Base-by-base conservation (phyloP, 805 yeast species). In the Candida xiaguanensis region DNA sequence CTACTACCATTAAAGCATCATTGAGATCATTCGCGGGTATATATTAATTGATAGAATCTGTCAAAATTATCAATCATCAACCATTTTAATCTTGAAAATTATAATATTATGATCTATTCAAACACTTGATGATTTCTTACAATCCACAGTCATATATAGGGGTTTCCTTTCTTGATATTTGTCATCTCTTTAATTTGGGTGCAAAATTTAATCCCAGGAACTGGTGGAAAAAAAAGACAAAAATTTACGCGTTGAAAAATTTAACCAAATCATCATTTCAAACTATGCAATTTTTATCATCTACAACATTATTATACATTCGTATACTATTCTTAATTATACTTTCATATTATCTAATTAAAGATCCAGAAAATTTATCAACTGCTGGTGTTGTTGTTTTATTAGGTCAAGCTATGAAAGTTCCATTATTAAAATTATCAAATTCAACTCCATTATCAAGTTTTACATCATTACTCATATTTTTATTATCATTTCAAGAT, bases 361-460 rank as follows among this genome's bases (percentile, higher is more conserved):
- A 70, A 43, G 74, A 74, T 51, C 76, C 82, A 2, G 51, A 59
- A n/a, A 38, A 51, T 3, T 45, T 80, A 15, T 48, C 72, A 15
- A 66, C 65, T 12, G 62, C 75, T 34, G 70, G 76, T 18, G 69
- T 77, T 36, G 59, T 73, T 9, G 38, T 76, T n/a, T 64, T 79
- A 8, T 56, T 80, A 32, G 78, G 82, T 1, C 74, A 74, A 48
- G 81, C 87, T 5, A 75, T 80, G 84, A 57, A 70, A 38, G 58
- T 79, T 39, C 66, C 67, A 20, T 46, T 55, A 24, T 55, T 56
- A 31, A 53, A 52, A 16, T 54, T 58, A 18, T 56, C 61, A 28
- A 49, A 52, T 12, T 49, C 59, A 18, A 72, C 74, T 50, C 75
- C 76, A 8, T 63, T 74, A 34, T 50, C 69, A 28, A 85, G 86